Evolutionary conservation across 371 early-diverging fungal species (phyloP).

Genomic region (Capniomyces stellatus): DNA sequence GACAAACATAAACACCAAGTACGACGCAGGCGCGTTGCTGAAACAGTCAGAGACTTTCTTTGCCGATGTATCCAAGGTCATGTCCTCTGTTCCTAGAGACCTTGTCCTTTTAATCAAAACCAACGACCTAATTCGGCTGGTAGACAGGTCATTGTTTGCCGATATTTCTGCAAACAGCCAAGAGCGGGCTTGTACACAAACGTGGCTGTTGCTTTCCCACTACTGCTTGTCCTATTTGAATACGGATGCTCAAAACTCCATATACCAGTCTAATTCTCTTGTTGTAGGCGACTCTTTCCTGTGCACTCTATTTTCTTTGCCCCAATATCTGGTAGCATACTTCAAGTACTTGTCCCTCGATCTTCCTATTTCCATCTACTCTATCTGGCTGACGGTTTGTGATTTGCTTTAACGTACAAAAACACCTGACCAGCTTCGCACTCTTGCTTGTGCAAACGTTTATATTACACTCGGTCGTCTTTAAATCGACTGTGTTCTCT

Average conservation of each 20-base stretch:
- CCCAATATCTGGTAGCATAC: too few relatives aligned
- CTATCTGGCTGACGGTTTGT: too few relatives aligned
- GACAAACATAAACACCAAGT: slow-evolving; percentile 22
- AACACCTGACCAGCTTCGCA: too few relatives aligned
- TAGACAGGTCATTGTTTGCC: slow-evolving; percentile 18
- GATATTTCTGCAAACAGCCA: slow-evolving; percentile 17
- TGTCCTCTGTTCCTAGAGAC: slow-evolving; percentile 58
- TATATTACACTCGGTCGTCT: too few relatives aligned
- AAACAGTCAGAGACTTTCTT: slow-evolving; percentile 29
- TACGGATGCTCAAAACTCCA: background rate
- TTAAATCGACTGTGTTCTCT: too few relatives aligned
- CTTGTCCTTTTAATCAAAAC: slow-evolving; percentile 75
- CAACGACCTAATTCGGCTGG: slow-evolving; percentile 58
- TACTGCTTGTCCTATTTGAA: slow-evolving; percentile 11
- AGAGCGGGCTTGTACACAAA: slow-evolving; percentile 15
- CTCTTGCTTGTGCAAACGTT: too few relatives aligned
- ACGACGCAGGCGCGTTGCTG: slow-evolving; percentile 30
- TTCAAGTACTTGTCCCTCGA: background rate
- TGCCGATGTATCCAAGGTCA: slow-evolving; percentile 49
- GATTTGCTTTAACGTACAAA: too few relatives aligned
- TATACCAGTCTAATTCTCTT: background rate
- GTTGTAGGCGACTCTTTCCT: background rate
- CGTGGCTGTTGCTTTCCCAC: slow-evolving; percentile 17
- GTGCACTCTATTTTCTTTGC: background rate
- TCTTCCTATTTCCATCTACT: background rate